phyloP scores from a whole-genome alignment of 306 rosid genomes.

The Vigna reflexopilosa region DNA sequence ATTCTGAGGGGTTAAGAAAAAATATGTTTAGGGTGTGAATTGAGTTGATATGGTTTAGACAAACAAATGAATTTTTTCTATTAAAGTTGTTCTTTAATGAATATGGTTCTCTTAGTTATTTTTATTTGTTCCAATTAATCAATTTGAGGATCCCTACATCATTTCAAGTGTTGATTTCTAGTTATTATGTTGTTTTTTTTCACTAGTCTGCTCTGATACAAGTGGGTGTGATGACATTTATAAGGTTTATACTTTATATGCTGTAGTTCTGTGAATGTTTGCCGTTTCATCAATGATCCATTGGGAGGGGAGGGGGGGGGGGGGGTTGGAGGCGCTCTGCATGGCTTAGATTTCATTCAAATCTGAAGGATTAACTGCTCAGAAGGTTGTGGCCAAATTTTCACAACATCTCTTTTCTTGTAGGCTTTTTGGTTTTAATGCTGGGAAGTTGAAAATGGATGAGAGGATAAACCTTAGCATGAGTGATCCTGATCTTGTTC shows the following conservation, averaged over 20 bases:
- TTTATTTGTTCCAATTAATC: constrained; percentile 26
- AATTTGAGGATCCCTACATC: constrained; percentile 13
- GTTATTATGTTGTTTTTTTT: constrained; percentile 22
- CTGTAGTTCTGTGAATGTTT: constrained; percentile 30
- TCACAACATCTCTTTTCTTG: constrained; percentile 46
- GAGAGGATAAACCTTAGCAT: constrained; percentile 84
- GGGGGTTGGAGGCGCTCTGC: neutral
- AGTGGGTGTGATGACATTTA: neutral
- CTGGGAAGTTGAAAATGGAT: constrained; percentile 87
- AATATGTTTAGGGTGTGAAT: neutral
- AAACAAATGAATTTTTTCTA: constrained; percentile 10
- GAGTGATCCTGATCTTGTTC: constrained; percentile 97
- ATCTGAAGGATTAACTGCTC: constrained; percentile 9
- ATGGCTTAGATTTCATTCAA: constrained; percentile 9
- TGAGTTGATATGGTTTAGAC: constrained; percentile 5
- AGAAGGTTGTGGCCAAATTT: constrained; percentile 30
- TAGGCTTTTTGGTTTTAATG: constrained; percentile 88
- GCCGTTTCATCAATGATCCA: neutral
- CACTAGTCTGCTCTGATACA: neutral
- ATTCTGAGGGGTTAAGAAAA: constrained; percentile 20
- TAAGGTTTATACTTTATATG: constrained; percentile 3
- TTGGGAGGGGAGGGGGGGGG: neutral
- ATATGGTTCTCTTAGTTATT: neutral
- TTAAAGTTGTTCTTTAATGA: neutral
- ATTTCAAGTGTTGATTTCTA: constrained; percentile 16